phyloP scores from a whole-genome alignment of 2,329 filamentous ascomycete genomes.

The Sporothrix schenckii region DNA sequence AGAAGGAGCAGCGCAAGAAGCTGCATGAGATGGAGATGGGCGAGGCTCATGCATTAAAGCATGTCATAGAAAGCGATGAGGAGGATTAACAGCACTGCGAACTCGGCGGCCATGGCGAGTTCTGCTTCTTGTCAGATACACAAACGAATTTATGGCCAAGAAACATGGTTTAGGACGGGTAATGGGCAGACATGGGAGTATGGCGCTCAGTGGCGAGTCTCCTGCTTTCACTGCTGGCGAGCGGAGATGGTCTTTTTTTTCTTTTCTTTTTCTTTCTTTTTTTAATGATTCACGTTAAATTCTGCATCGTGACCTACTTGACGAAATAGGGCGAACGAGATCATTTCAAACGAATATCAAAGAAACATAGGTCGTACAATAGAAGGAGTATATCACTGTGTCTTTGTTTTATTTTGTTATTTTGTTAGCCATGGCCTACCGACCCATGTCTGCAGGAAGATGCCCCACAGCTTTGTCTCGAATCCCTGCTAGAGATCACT shows the following conservation, averaged over 20 bases:
- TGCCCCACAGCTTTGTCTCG: constrained; percentile 11
- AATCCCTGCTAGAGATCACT: not conserved
- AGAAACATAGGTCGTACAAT: not conserved
- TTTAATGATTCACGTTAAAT: not conserved
- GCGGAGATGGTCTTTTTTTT: not conserved
- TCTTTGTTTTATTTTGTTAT: not conserved
- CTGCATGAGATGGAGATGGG: constrained; percentile 64
- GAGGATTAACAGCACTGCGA: constrained; percentile 36
- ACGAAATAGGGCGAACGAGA: not conserved
- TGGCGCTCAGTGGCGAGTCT: constrained; percentile 1
- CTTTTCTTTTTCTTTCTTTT: not conserved
- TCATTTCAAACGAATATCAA: not conserved
- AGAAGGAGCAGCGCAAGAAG: constrained; percentile 54
- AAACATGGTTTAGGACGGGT: not conserved
- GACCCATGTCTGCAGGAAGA: not conserved
- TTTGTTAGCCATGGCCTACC: not conserved
- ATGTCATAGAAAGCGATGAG: constrained; percentile 37
- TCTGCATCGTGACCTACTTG: not conserved
- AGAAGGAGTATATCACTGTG: not conserved
- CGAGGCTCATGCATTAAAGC: constrained; percentile 56
- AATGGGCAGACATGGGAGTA: not conserved
- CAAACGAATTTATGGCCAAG: not conserved
- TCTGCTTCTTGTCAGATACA: not conserved
- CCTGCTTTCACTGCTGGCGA: not conserved
- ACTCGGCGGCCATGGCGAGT: not conserved